A percentile compares a stretch with the other conserved stretches of the same genome.
Conservation (phyloP, 768 basidiomycete species). For the Lyophyllum atratum region DNA sequence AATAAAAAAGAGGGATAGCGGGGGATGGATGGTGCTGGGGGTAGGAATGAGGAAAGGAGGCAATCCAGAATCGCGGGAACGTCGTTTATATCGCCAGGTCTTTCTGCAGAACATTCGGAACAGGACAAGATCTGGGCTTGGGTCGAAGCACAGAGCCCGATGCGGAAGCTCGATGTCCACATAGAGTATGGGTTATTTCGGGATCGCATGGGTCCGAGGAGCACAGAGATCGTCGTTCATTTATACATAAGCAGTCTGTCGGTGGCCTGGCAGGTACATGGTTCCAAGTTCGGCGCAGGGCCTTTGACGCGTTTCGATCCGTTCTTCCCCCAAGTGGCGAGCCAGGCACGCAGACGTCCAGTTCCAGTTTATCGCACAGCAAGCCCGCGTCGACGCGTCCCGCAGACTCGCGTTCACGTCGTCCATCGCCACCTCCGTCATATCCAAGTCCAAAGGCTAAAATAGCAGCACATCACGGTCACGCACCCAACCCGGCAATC, state of each 20-base stretch:
- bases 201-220: conserved; percentile 3
- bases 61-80: not conserved
- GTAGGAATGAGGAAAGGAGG: not conserved
- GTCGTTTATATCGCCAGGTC: conserved; percentile 1
- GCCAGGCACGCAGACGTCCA: too few species aligned
- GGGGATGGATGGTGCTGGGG: not conserved
- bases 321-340: too few species aligned
- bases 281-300: too few species aligned
- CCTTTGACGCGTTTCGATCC: too few species aligned
- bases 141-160: not conserved
- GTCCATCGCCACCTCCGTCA: not conserved
- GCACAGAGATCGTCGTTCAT: conserved; percentile 1
- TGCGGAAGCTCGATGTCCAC: not conserved
- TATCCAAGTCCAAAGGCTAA: not conserved
- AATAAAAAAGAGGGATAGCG: conserved; percentile 3
- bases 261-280: too few species aligned
- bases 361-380: too few species aligned
- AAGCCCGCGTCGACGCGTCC: too few species aligned
- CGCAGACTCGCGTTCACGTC: too few species aligned
- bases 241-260: too few species aligned
- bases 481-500: not conserved
- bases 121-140: not conserved
- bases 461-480: not conserved
- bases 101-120: not conserved
- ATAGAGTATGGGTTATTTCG: not conserved